Percentiles rank a stretch among this genome's conserved stretches.
phyloP scores from a whole-genome alignment of 2,329 filamentous ascomycete genomes.

The Paracoccidioides lutzii region DNA sequence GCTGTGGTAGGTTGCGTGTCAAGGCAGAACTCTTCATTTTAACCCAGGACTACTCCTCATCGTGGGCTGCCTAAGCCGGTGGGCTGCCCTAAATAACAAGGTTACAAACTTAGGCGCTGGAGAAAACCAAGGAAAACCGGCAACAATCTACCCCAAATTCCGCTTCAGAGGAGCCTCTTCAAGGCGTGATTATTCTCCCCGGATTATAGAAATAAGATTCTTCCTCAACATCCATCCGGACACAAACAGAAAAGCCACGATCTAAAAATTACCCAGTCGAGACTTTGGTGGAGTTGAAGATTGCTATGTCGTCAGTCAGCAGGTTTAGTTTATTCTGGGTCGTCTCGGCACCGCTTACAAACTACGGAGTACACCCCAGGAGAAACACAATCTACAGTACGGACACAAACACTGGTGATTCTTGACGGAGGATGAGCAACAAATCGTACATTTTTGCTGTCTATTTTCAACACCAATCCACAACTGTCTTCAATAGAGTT shows the following conservation, averaged over 20 bases:
- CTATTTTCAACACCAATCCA: neutral
- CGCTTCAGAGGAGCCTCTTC: neutral
- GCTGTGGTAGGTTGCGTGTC: slow-evolving; percentile 15
- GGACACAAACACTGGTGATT: too few species aligned
- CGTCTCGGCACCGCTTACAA: neutral
- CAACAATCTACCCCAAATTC: neutral
- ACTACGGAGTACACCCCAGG: neutral
- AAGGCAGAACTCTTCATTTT: slow-evolving; percentile 19
- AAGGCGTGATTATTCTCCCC: neutral
- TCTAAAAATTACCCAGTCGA: neutral
- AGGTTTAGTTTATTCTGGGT: neutral
- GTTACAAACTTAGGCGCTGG: neutral
- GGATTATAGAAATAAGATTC: neutral
- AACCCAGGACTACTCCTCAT: slow-evolving; percentile 16
- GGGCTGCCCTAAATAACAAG: neutral
- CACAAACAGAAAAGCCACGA: neutral
- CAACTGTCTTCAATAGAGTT: neutral
- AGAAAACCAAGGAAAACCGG: neutral
- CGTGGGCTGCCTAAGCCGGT: slow-evolving; percentile 13
- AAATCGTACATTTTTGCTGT: neutral
- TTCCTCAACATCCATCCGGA: neutral
- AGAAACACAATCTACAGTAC: neutral
- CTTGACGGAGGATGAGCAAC: neutral
- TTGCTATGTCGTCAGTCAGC: neutral
- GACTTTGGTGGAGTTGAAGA: neutral